Percentiles rank a stretch among this genome's conserved stretches.
Conservation (phyloP, 495 filamentous ascomycete species). For the Penicillium diatomitis region DNA sequence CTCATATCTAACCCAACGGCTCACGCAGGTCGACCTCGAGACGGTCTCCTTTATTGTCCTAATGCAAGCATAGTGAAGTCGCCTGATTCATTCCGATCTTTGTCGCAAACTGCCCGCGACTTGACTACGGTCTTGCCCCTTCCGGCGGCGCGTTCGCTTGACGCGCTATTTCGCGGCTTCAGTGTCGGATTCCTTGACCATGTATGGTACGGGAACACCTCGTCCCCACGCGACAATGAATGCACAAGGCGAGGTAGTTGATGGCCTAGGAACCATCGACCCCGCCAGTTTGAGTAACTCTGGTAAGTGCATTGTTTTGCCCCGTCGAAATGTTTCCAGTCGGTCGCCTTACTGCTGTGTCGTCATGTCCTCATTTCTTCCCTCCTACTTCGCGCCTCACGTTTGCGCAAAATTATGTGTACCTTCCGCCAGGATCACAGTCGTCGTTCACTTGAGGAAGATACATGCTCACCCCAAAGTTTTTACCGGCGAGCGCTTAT, state of each 20-base stretch:
- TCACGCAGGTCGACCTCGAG: conserved; percentile 13
- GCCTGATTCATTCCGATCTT: conserved; percentile 15
- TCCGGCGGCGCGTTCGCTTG: conserved; percentile 20
- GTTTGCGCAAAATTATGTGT: not conserved
- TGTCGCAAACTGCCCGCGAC: conserved; percentile 13
- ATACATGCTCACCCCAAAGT: not conserved
- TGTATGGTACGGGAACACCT: conserved; percentile 52
- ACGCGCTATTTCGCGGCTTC: conserved; percentile 33
- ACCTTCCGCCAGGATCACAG: not conserved
- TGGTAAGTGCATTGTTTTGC: conserved; percentile 37
- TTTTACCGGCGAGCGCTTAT: not conserved
- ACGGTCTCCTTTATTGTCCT: conserved; percentile 6
- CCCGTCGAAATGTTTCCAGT: not conserved
- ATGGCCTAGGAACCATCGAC: conserved; percentile 73
- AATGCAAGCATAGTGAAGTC: conserved; percentile 21
- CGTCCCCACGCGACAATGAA: conserved; percentile 47
- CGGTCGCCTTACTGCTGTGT: not conserved
- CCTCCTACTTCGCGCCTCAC: not conserved
- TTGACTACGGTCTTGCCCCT: conserved; percentile 4
- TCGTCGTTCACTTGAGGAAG: too few relatives aligned
- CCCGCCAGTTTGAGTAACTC: conserved; percentile 61
- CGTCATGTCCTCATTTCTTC: not conserved
- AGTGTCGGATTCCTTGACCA: conserved; percentile 26
- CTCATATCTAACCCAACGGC: conserved; percentile 8
- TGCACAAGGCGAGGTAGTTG: conserved; percentile 54